Conservation (phyloP, 352 stramenopile genomes). For the Pythium utonaiense region DNA sequence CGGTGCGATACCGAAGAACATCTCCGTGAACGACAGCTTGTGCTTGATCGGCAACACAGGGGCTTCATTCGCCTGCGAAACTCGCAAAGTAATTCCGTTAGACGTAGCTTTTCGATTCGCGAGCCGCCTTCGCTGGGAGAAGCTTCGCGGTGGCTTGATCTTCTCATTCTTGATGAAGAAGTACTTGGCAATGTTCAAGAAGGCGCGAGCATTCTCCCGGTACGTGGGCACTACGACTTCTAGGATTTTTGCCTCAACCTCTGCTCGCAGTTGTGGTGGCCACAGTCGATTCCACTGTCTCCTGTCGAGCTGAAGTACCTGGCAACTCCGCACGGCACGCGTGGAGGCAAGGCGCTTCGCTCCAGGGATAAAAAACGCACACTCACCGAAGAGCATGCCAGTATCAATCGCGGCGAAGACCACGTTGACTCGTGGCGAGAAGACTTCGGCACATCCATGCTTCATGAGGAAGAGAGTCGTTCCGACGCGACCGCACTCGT, state of each 20-base stretch:
- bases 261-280: conserved; percentile 29
- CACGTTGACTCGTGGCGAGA: conserved; percentile 30
- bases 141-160: conserved; percentile 5
- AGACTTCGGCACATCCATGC: conserved; percentile 42
- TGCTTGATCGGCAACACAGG: not conserved
- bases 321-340: conserved; percentile 52
- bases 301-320: conserved; percentile 57
- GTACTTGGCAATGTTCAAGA: conserved; percentile 64
- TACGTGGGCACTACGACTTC: conserved; percentile 40
- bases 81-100: not conserved
- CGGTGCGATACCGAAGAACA: not conserved
- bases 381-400: conserved; percentile 55
- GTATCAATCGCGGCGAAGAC: conserved; percentile 31
- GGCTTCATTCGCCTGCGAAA: not conserved
- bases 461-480: conserved; percentile 54
- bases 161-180: conserved; percentile 56
- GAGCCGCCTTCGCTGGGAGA: conserved; percentile 1
- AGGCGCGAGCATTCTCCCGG: conserved; percentile 25
- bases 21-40: conserved; percentile 1
- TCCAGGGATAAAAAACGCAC: conserved; percentile 55
- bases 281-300: conserved; percentile 48
- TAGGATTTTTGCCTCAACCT: conserved; percentile 42
- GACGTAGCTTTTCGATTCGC: not conserved
- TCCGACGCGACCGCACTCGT: conserved; percentile 36
- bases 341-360: conserved; percentile 38